Base-by-base conservation (phyloP, 1,139 yeast species). In the Scheffersomyces insectosa region DNA sequence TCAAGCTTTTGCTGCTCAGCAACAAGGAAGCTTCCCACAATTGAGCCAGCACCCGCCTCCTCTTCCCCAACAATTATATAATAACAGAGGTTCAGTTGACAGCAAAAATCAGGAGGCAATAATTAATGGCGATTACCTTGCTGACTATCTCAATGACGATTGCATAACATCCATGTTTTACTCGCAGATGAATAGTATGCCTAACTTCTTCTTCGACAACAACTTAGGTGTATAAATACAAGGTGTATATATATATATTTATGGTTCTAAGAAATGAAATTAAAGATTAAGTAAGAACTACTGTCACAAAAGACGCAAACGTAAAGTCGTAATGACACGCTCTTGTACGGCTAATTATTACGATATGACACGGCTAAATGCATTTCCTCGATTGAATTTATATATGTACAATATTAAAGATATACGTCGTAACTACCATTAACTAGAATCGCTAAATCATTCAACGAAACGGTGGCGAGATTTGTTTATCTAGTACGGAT, bases 401-500 rank as follows among this genome's bases (percentile, higher is more conserved):
- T 36, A 11, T 11, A 38, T 52, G 11, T 58, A 48, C 45, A 7
- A 29, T 16, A 39, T 36, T 28, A 34, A 34, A 20, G 10, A 15
- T 39, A 20, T 16, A 31, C 25, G 27, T 29, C 31, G 16, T 9
- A 27, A 9, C 33, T 6, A 29, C 27, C 23, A 12, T 41, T 13
- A 33, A 12, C 7, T 14, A 23, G 20, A 23, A 14, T 20, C 14
- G n/a, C 20, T 12, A 14, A 31, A 13, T 15, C 12, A 15, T 33
- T 28, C 8, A n/a, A 20, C 25, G 8, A 20, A 6, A 20, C 25
- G 25, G 8, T 20, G 25, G 25, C 8, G 25, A 20, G 25, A 8
- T 11, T 20, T 31, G 44, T 35, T 65, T 80, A 89, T 63, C 96
- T 83, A 34, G 97, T 90, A 67, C 97, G 87, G 62, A 95, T 91